Evolutionary conservation across 2,329 filamentous ascomycete genomes (phyloP).

Genomic region (Epichloe uncinata): DNA sequence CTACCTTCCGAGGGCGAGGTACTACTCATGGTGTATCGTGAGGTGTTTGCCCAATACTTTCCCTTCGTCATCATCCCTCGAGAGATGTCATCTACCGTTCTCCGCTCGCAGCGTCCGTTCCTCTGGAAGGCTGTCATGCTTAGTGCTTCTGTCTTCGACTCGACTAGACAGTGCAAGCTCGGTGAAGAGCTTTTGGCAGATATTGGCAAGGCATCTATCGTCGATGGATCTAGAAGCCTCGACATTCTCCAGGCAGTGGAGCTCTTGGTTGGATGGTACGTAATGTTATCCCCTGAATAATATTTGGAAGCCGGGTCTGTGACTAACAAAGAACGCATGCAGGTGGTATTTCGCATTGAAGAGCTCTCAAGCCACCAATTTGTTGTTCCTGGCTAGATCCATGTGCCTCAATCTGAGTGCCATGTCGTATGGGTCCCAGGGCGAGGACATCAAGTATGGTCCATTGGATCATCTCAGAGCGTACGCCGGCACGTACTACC

Average conservation of each 20-base stretch:
- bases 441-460: constrained; percentile 13
- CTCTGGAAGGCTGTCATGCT: constrained; percentile 39
- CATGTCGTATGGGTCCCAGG: constrained; percentile 13
- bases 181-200: constrained; percentile 31
- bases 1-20: constrained; percentile 25
- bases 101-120: constrained; percentile 27
- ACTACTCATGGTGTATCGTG: constrained; percentile 24
- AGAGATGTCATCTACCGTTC: constrained; percentile 21
- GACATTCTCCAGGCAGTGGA: constrained; percentile 35
- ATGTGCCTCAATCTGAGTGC: constrained; percentile 30
- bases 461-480: constrained; percentile 32
- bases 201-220: constrained; percentile 25
- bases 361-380: constrained; percentile 35
- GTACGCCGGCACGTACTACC: constrained; percentile 35
- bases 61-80: constrained; percentile 32
- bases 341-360: constrained; percentile 36
- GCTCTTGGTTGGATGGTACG: constrained; percentile 32
- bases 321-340: neutral
- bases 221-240: constrained; percentile 29
- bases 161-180: constrained; percentile 28
- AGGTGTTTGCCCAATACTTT: constrained; percentile 22
- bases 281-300: neutral
- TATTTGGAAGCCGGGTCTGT: neutral
- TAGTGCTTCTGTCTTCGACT: constrained; percentile 27
- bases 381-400: constrained; percentile 34